Evolutionary conservation across 768 basidiomycete genomes (phyloP), one percentile per base, ranked within the genome.

Genomic region (Pisolithus tinctorius): DNA sequence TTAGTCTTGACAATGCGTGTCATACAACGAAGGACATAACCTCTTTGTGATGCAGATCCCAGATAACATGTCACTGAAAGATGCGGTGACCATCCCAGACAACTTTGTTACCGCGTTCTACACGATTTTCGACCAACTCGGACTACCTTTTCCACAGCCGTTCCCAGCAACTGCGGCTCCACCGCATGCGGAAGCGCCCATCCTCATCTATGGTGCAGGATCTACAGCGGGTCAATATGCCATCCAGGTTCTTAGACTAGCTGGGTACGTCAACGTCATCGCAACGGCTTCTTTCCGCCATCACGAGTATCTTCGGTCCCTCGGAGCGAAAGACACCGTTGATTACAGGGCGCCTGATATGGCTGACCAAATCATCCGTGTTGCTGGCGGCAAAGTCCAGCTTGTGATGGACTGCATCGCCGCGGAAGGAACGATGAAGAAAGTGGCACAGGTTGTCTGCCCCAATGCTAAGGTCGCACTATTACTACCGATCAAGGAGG

Each of bases 401-500:
- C 52, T 69, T n/a, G 71, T 64, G 16, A 40, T 76, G 43, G 73
- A 76, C 55, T 69, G 68, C 49, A 67, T 76, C 47, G 56, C 71
- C n/a, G 60, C 73, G 0, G 63, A 69, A 41, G 55, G 53, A 4
- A 74, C 73, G 0, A 44, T 80, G 48, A 62, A 55, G 4, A 60
- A 60, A 14, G 61, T 80, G 16, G 61, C 71, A 3, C 61, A 70
- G 29, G 58, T 77, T 5, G 61, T 76, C 26, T 65, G 64, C 44
- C 59, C 72, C 4, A 50, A 55, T 16, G 75, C 71, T 31, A 71
- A 58, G 30, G 63, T 76, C 4, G 77, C 77, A 2, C 48, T 77
- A 16, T 61, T 80, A 25, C 50, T 77, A 43, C 78, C 79, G 1
- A 60, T 79, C 45, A 81, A 80, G 57, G 64, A 71, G 50, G 73